Evolutionary conservation across 1,284 basidiomycete species (phyloP), one percentile per base, ranked within the genome.

Genomic region (Pseudozyma hubeiensis): DNA sequence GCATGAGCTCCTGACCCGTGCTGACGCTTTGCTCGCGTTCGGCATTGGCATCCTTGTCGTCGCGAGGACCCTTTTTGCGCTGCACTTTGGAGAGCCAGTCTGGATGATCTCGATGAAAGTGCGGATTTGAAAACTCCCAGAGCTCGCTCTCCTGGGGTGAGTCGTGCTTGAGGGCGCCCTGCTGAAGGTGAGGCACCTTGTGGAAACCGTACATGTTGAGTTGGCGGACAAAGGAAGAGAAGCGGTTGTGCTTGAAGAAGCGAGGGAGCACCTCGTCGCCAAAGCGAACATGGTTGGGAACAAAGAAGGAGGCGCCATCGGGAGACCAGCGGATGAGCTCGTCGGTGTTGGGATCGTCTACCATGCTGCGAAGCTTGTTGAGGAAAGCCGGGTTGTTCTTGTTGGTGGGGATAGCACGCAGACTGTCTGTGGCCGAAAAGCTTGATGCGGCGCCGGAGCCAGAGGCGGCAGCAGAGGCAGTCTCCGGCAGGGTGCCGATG

Each of bases 201-300:
- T 84, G 82, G 52, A 84, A 82, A 47, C 78, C 85, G 61, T 81
- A 80, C 93, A 94, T 94, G 86, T 94, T 94, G 57, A 94, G 88
- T 81, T 94, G 93, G 58, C 92, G 89, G 51, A 94, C 92, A 83
- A 94, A 94, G 78, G 91, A 92, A 16, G 92, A 93, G 85, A 94
- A 94, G 90, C 93, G 84, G 51, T 81, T 84, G 69, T 85, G 84
- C 70, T 85, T 85, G 70, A 85, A 85, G 64, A 85, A 85, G 52
- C 84, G 83, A 7, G 81, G 82, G 7, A 85, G 64, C 30, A 85
- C 84, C 85, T 97, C 92, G 50, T 91, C 90, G 3, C 93, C 92
- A 82, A 99, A 94, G 29, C 91, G 90, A 84, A 97, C 94, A 81
- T 94, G 92, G 85, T 97, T 93, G 52, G 94, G 90, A 8, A 99